Conservation (phyloP, 352 stramenopile genomes). For the Phytopythium oedochilum region DNA sequence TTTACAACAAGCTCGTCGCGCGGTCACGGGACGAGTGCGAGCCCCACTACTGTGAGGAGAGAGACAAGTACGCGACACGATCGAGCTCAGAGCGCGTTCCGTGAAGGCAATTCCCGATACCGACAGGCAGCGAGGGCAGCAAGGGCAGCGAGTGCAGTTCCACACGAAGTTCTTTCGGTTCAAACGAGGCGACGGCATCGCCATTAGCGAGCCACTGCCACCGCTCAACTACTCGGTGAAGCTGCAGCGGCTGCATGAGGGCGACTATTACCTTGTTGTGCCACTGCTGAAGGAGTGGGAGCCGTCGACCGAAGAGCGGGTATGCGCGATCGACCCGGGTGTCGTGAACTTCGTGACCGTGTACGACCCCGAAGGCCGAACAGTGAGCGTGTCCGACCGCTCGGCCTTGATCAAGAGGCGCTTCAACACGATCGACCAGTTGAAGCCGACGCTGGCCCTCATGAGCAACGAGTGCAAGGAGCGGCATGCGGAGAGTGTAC, state of each 20-base stretch:
- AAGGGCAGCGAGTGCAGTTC: too few relatives aligned
- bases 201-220: background rate
- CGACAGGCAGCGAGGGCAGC: background rate
- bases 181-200: background rate
- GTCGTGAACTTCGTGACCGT: too few relatives aligned
- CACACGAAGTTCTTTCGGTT: background rate
- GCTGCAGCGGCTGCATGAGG: slow-evolving; percentile 1
- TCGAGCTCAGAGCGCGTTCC: background rate
- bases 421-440: slow-evolving; percentile 2
- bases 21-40: background rate
- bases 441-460: slow-evolving; percentile 1
- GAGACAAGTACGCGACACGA: background rate
- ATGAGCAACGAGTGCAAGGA: too few relatives aligned
- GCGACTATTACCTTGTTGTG: slow-evolving; percentile 1
- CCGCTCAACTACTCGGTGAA: background rate
- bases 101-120: background rate
- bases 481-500: too few relatives aligned
- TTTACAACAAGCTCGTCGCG: background rate
- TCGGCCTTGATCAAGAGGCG: background rate
- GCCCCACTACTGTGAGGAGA: background rate
- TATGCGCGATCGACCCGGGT: too few relatives aligned
- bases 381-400: slow-evolving; percentile 6
- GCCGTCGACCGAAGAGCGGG: slow-evolving; percentile 2
- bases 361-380: slow-evolving; percentile 7
- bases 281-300: slow-evolving; percentile 1